Base-by-base conservation (phyloP, 192 early-diverging fungal genomes). In the Dissophora globulifera region DNA sequence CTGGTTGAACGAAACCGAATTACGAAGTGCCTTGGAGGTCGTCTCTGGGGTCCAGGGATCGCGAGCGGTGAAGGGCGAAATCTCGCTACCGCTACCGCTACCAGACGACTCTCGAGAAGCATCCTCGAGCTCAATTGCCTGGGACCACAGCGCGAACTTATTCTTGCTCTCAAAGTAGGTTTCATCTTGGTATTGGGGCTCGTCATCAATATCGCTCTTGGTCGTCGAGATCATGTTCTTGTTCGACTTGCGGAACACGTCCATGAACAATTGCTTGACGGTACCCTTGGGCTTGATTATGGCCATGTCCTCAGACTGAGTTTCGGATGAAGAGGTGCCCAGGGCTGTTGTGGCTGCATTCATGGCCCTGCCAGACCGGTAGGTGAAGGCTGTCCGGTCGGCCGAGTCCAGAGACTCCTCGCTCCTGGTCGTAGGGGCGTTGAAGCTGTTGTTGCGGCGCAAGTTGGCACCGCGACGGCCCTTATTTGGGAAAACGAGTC, bases 171-270 rank as follows among this genome's bases (percentile, higher is more conserved):
- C 4, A n/a, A 45, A 45, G 43, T n/a, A n/a, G 43, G n/a, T 9
- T n/a, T 45, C n/a, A n/a, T n/a, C 43, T n/a, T 6, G 12, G 43
- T n/a, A n/a, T 4, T n/a, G 43, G n/a, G 35, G 35, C 35, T n/a
- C 43, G 17, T 45, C 9, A 9, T 45, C 43, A 9, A 17, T 45
- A 9, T 5, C 9, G 43, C 4, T 45, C 43, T 45, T n/a, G 43
- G 42, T 27, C 26, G 56, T 20, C 20, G 22, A 38, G 38, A 25
- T 38, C 19, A 23, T 25, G 17, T 31, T 16, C 40, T 57, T 57
- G 43, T 48, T 48, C 4, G 62, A 47, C 40, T 58, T 53, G 15
- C 62, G 64, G 57, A 75, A 75, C 10, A 75, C 42, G 27, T 75
- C 70, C 23, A 42, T 43, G 19, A 75, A 54, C 40, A 75, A 23